These are phyloP conservation scores for Exophiala lecanii-corni DNA, from an alignment of 2,329 filamentous ascomycete species.

Conservation along the genomic window DNA sequence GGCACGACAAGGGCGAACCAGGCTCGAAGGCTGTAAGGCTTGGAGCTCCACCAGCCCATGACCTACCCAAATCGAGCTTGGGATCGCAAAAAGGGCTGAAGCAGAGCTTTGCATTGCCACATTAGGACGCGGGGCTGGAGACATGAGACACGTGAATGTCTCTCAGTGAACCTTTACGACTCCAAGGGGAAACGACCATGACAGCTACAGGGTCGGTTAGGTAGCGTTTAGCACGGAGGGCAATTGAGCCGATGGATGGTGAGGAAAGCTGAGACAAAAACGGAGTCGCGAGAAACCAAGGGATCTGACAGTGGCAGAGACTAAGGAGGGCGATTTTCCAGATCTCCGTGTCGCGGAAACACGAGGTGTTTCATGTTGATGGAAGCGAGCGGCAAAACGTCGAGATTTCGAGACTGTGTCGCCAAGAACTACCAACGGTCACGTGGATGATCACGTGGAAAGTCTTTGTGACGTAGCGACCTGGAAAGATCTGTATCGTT, in stretches of 20 bases:
- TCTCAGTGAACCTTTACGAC: constrained; percentile 6
- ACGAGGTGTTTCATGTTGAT: too few relatives aligned
- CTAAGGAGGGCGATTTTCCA: constrained; percentile 12
- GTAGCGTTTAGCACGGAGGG: constrained; percentile 9
- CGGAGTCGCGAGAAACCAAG: neutral
- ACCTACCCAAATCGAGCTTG: too few relatives aligned
- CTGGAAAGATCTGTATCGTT: neutral
- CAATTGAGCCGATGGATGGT: constrained; percentile 18
- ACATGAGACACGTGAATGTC: constrained; percentile 16
- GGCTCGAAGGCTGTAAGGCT: neutral
- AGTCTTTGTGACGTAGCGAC: constrained; percentile 7
- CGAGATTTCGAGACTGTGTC: too few relatives aligned
- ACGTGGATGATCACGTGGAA: too few relatives aligned
- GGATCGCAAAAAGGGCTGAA: too few relatives aligned
- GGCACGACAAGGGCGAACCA: neutral
- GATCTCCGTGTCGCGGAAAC: too few relatives aligned
- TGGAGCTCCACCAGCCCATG: too few relatives aligned
- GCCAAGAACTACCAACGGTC: too few relatives aligned
- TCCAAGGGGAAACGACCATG: neutral
- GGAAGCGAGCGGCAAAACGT: too few relatives aligned
- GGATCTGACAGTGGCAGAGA: constrained; percentile 7
- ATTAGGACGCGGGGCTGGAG: neutral
- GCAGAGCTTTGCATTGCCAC: too few relatives aligned
- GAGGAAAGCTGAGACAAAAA: constrained; percentile 3
- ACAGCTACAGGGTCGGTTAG: too few relatives aligned